Evolutionary conservation across 139 green algal species (phyloP), one percentile per base, ranked within the genome.

Genomic region (Haematococcus sp.): DNA sequence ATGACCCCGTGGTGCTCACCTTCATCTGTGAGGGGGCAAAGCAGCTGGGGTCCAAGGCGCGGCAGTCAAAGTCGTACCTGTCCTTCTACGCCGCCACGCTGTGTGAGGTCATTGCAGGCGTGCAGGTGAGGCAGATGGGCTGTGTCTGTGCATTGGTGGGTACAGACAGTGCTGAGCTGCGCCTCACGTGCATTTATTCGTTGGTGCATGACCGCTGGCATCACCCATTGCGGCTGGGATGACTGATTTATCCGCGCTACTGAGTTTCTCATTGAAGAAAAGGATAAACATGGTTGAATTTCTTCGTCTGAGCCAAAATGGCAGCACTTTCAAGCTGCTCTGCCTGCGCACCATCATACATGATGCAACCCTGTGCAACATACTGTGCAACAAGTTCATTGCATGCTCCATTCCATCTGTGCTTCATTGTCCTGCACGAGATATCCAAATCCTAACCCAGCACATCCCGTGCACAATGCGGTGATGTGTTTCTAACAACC

Each of bases 41-140:
- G 54, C 46, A 73, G 4, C 33, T 86, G 25, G 84, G 74, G 27
- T 35, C 63, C 19, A 34, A 60, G 13, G 54, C 66, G 3, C 9
- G 25, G 1, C 52, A 19, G 30, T 65, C 27, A 28, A 73, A 54
- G 1, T 77, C 79, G 17, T 86, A 74, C 54, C 76, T 93, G 17
- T 85, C 89, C 28, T 95, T 94, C 70, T 94, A 91, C 63, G 88
- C 89, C 0, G 89, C 90, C 1, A 28, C 88, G 3, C 32, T 94
- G 20, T 93, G 83, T 58, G 90, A 96, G 68, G 49, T 83, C 3
- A n/a, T 83, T 11, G 33, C 58, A 25, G 44, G 28, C 22, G 28
- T 46, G 5, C 19, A 72, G 66, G 66, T 72, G 35, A 35, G 58
- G 7, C 4, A 5, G n/a, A n/a, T n/a, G n/a, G n/a, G n/a, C n/a